A percentile compares a stretch with the other conserved stretches of the same genome.
phyloP scores from a whole-genome alignment of 2,329 filamentous ascomycete genomes.

The Exophiala sp. region DNA sequence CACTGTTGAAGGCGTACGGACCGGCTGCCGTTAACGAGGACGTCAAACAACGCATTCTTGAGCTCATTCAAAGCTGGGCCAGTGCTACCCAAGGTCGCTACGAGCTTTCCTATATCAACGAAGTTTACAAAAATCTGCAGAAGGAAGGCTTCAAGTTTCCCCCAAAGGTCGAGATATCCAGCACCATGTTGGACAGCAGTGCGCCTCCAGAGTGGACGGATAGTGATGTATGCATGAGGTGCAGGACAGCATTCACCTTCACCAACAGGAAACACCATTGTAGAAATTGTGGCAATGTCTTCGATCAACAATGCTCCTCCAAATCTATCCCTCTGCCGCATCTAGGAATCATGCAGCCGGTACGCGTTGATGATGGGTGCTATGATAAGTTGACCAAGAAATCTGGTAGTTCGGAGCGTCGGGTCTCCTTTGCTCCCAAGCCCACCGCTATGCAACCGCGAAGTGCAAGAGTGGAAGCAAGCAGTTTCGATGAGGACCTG shows the following conservation, averaged over 20 bases:
- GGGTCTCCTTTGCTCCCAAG: conserved; percentile 46
- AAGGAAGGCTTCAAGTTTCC: conserved; percentile 84
- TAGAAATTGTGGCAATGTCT: conserved; percentile 94
- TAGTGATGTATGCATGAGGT: conserved; percentile 98
- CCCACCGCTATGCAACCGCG: conserved; percentile 83
- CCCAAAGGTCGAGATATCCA: conserved; percentile 77
- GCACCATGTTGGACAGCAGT: conserved; percentile 95
- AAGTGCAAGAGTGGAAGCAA: conserved; percentile 70
- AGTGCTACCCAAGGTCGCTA: conserved; percentile 77
- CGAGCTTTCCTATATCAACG: conserved; percentile 77
- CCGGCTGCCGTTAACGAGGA: conserved; percentile 70
- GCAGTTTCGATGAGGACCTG: conserved; percentile 89
- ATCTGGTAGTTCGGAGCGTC: conserved; percentile 35
- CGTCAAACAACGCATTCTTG: conserved; percentile 83
- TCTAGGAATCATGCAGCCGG: conserved; percentile 82
- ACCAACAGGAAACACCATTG: conserved; percentile 99
- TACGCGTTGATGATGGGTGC: conserved; percentile 93
- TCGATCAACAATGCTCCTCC: conserved; percentile 88
- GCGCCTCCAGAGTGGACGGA: conserved; percentile 96
- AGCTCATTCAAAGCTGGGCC: conserved; percentile 90
- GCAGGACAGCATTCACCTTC: conserved; percentile 89
- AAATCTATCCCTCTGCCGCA: conserved; percentile 86
- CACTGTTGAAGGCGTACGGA: conserved; percentile 75
- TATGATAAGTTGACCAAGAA: conserved; percentile 78
- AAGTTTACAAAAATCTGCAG: conserved; percentile 78